Evolutionary conservation across 2,329 filamentous ascomycete genomes (phyloP).

Genomic region (Lachnellula hyalina): DNA sequence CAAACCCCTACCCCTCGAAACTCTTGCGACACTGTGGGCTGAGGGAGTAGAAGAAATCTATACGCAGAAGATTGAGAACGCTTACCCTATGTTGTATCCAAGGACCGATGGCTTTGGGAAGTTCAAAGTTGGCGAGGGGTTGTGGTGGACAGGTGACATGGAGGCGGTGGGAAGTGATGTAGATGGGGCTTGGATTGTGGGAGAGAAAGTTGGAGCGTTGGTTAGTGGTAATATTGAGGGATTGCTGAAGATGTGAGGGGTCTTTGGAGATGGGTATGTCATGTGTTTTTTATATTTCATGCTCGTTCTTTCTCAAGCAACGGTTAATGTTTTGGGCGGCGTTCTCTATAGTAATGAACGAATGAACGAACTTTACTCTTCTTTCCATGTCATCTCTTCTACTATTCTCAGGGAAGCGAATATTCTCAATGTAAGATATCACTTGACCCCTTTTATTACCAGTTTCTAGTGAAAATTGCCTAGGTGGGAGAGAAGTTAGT

Average conservation of each 20-base stretch:
- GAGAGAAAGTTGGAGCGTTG: slow-evolving; percentile 9
- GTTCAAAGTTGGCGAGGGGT: slow-evolving; percentile 7
- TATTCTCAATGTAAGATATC: too few relatives aligned
- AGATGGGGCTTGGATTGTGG: slow-evolving; percentile 10
- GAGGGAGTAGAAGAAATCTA: not conserved
- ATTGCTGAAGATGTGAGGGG: not conserved
- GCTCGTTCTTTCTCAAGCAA: not conserved
- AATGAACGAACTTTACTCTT: too few relatives aligned
- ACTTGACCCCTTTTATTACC: too few relatives aligned
- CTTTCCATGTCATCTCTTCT: too few relatives aligned
- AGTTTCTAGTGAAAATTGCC: too few relatives aligned
- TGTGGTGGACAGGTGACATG: slow-evolving; percentile 9
- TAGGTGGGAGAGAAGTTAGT: too few relatives aligned
- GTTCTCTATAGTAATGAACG: too few relatives aligned
- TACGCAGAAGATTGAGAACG: slow-evolving; percentile 8
- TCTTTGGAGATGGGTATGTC: not conserved
- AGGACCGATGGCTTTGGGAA: not conserved
- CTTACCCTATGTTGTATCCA: slow-evolving; percentile 12
- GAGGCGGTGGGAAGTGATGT: slow-evolving; percentile 11
- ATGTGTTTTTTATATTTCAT: not conserved
- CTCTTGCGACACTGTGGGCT: not conserved
- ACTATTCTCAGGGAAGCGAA: too few relatives aligned
- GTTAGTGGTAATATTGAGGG: not conserved
- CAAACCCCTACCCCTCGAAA: not conserved
- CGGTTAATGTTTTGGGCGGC: too few relatives aligned